Evolutionary conservation across 805 yeast species (phyloP), one percentile per base, ranked within the genome.

Genomic region (Nakazawaea wyomingensis): DNA sequence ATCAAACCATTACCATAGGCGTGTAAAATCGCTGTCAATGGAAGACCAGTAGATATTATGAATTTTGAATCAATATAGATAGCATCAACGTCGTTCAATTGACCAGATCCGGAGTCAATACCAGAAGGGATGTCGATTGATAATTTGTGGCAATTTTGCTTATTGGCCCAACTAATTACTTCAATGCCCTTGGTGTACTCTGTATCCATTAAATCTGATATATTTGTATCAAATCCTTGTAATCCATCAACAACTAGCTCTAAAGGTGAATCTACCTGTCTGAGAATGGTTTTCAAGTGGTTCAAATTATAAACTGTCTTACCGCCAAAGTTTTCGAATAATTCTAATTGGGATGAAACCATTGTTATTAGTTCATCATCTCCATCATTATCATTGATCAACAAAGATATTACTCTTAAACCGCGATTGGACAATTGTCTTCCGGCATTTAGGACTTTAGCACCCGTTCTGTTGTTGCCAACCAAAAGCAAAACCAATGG

Each of bases 111-210:
- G 6, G 89, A 82, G 54, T 86, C 95, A 32, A 83, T 66, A 4
- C 96, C 96, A 1, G 89, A 75, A 4, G 96, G 90, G 21, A 85
- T 74, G 55, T 88, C 96, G 21, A 89, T 56, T 0, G 96, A 84
- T 64, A 85, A 54, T 8, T 74, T 64, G 30, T 73, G 70, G 5
- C 71, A 60, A 11, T 58, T 56, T 6, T 69, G 65, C 26, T 57
- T 59, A 51, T 85, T 85, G 45, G 82, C 74, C 95, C 96, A 89
- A 4, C 63, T 59, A 20, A 86, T 74, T 16, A 86, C 59, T 27
- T 66, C 62, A 22, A 58, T 55, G 8, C 75, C 68, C 18, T 54
- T 52, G 19, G 61, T 53, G 17, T 69, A 50, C 40, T 76, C 81
- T 36, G 60, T 60, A 13, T 63, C 70, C 39, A 63, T 66, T 31